Evolutionary conservation across 1,139 yeast genomes (phyloP), one percentile per base, ranked within the genome.

Genomic region (Protomyces inundatus): DNA sequence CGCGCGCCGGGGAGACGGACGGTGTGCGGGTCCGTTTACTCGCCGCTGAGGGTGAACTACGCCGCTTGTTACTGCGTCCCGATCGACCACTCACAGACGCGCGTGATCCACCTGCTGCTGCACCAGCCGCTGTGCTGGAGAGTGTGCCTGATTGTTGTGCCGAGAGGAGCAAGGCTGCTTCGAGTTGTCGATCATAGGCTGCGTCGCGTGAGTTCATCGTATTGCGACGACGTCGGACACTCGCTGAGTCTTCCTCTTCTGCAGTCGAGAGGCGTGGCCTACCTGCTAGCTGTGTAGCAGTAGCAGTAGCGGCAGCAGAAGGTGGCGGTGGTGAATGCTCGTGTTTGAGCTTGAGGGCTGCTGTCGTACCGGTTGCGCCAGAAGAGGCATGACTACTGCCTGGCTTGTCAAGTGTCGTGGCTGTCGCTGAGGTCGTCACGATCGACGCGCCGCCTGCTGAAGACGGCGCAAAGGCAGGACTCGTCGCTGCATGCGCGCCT

Each of bases 131-230:
- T 34, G 36, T 45, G 9, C 46, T 45, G 6, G 35, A 12, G 34
- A 53, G n/a, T 50, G 35, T 34, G 4, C 56, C 54, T 12, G 54
- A 51, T 33, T 60, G 64, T 36, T 54, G 64, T 30, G 58, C 64
- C 9, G 64, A 54, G 5, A 54, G 50, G n/a, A 60, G 45, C 4
- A 60, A 54, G 7, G 64, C 58, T 9, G 64, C 64, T 37, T 60
- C 58, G 9, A 60, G 54, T 54, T 54, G 58, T 36, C 58, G 36
- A 32, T 60, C 64, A 23, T 60, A 86, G 34, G 80, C 82, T 35
- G 84, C 85, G 66, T 83, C 85, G 10, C 83, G 73, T 5, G 76
- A 73, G 68, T 76, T 76, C 67, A 71, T 68, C 6, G 77, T 74
- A 34, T 72, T 67, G 23, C 77, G 69, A n/a, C 75, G 67, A 55